Evolutionary conservation across 2,329 filamentous ascomycete genomes (phyloP).

Genomic region (Sarocladiaceae sp.): DNA sequence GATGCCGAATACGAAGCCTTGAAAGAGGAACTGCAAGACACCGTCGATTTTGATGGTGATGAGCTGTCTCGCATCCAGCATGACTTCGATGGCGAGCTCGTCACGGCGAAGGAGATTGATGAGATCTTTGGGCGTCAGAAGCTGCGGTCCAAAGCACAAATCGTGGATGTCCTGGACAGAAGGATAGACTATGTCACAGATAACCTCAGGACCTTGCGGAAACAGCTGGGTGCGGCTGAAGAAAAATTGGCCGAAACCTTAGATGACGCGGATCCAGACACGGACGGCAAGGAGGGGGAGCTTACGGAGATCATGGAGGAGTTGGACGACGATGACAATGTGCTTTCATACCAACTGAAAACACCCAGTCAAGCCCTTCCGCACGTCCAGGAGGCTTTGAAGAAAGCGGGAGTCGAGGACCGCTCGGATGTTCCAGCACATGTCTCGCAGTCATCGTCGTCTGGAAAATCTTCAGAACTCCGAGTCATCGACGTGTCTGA

Average conservation of each 20-base stretch:
- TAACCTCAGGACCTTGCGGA: constrained; percentile 70
- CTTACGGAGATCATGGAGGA: constrained; percentile 90
- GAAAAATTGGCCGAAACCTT: constrained; percentile 61
- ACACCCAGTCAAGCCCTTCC: constrained; percentile 62
- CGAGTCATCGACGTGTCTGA: not conserved
- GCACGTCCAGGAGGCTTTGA: constrained; percentile 63
- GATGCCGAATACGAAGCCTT: constrained; percentile 88
- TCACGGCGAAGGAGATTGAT: constrained; percentile 51
- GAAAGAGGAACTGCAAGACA: constrained; percentile 67
- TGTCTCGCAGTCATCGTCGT: not conserved
- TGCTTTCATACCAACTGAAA: constrained; percentile 61
- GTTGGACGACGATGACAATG: constrained; percentile 83
- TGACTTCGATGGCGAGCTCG: constrained; percentile 55
- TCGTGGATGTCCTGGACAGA: constrained; percentile 58
- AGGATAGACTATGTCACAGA: constrained; percentile 84
- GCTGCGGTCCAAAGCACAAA: constrained; percentile 29
- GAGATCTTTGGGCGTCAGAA: constrained; percentile 34
- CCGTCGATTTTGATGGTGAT: constrained; percentile 41
- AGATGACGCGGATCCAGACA: constrained; percentile 36
- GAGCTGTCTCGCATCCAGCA: constrained; percentile 53
- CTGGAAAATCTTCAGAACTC: not conserved
- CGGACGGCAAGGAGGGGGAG: constrained; percentile 58
- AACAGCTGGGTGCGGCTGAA: constrained; percentile 63
- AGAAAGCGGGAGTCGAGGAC: constrained; percentile 66
- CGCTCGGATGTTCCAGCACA: constrained; percentile 18